Evolutionary conservation across 176 grass and related monocot species (phyloP), one percentile per base, ranked within the genome.

Genomic region (Triticum monococcum): DNA sequence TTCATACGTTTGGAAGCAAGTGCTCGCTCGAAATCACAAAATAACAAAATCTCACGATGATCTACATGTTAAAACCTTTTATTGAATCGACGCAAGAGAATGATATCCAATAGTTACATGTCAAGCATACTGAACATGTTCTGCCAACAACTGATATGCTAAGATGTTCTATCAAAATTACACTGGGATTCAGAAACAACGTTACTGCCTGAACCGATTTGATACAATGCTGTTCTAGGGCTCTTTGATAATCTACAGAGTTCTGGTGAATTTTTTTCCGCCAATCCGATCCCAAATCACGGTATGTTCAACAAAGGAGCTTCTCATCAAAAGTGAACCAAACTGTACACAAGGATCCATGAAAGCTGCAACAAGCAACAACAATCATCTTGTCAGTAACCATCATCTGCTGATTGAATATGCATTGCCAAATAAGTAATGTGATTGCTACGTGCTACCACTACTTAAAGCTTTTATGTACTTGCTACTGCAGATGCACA

Each of bases 271-370:
- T 54, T 43, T 43, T 59, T 41, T 81, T 63, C 77, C 69, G 3
- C 38, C 12, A 37, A 26, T 50, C 78, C 7, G 45, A 43, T n/a
- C 56, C 56, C 17, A 22, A 32, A 54, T 54, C 67, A 75, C 24
- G 59, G 37, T 84, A 70, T 81, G 40, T 81, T 84, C 36, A 61
- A 59, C 67, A 11, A 64, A 61, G 65, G 56, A 81, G 70, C 81
- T 81, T 79, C 77, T 80, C 72, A 75, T 96, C 87, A 99, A 71
- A 94, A 99, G 54, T 97, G 94, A 87, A 57, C 94, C 89, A 99
- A 89, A 77, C 97, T 96, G 94, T 99, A 99, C 72, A 96, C 68
- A 36, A 99, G 82, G 45, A 89, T 94, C 97, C 94, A 99, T 8
- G 87, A 89, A 76, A 99, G 94, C 97, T 99, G 94, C 80, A 87